Conservation (phyloP, 2,329 filamentous ascomycete genomes). For the Fusarium pseudocircinatum region DNA sequence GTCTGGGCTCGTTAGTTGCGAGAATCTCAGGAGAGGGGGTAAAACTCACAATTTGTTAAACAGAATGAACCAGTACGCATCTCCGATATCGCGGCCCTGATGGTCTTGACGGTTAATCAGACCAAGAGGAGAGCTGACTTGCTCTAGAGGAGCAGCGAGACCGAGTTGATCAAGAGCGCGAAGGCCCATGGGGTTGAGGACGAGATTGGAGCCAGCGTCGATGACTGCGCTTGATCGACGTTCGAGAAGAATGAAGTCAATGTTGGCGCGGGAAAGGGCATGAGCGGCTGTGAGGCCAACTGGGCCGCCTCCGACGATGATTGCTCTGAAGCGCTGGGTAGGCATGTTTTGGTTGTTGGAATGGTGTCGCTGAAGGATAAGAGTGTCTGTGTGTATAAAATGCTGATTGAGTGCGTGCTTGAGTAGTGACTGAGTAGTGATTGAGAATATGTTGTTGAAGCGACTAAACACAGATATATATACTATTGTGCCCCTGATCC, state of each 20-base stretch:
- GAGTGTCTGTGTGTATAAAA: neutral
- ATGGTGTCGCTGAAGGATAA: neutral
- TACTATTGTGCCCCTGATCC: neutral
- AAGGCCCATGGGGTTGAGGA: slow-evolving; percentile 43
- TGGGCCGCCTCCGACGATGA: slow-evolving; percentile 44
- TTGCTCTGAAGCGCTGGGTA: slow-evolving; percentile 21
- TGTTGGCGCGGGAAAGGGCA: slow-evolving; percentile 39
- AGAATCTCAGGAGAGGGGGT: fast-evolving
- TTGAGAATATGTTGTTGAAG: neutral
- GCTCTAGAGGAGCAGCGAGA: slow-evolving; percentile 35
- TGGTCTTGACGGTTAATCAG: slow-evolving; percentile 39
- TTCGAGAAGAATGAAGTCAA: slow-evolving; percentile 54
- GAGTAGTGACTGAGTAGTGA: no score
- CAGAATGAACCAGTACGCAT: slow-evolving; percentile 35
- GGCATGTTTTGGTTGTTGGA: neutral
- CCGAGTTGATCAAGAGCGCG: slow-evolving; percentile 49
- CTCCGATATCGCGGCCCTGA: slow-evolving; percentile 41
- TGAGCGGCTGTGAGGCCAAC: slow-evolving; percentile 43
- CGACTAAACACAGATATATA: neutral
- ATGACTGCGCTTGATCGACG: slow-evolving; percentile 39
- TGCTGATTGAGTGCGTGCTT: neutral
- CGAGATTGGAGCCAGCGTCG: slow-evolving; percentile 46
- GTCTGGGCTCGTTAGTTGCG: slow-evolving; percentile 19
- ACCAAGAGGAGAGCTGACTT: slow-evolving; percentile 35
- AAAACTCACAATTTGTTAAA: slow-evolving; percentile 40